Conservation (phyloP, 108 stramenopile species). For the Skeletonema marinoi region DNA sequence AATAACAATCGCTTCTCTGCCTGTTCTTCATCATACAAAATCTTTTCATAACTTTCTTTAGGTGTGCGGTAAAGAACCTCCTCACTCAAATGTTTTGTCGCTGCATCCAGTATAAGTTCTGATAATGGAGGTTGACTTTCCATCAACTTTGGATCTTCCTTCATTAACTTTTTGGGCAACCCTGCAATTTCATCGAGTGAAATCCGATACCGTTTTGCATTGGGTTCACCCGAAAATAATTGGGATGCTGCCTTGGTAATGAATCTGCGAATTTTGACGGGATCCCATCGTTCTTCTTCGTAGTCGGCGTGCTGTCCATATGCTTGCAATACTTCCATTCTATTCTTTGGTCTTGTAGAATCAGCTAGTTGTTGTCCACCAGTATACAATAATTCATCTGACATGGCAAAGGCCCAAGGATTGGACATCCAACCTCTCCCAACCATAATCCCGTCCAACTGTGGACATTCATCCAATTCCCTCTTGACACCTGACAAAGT, state of each 20-base stretch:
- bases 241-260: conserved; percentile 75
- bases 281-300: conserved; percentile 65
- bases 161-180: conserved; percentile 55
- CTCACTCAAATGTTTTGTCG: conserved; percentile 65
- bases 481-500: conserved; percentile 65
- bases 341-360: conserved; percentile 47
- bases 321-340: conserved; percentile 68
- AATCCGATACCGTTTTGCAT: conserved; percentile 82
- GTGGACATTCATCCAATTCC: conserved; percentile 61
- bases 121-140: conserved; percentile 61
- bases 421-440: conserved; percentile 77
- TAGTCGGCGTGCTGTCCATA: conserved; percentile 79
- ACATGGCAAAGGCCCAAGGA: conserved; percentile 89
- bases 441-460: conserved; percentile 83
- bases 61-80: conserved; percentile 77
- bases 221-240: conserved; percentile 84
- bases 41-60: conserved; percentile 71
- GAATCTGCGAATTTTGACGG: conserved; percentile 69
- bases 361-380: conserved; percentile 4
- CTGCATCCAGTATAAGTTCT: conserved; percentile 77
- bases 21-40: conserved; percentile 48
- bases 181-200: conserved; percentile 81
- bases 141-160: conserved; percentile 13
- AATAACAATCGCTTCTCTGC: neutral
- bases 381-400: conserved; percentile 70